Evolutionary conservation across 2,329 filamentous ascomycete species (phyloP).

Genomic region (Alternaria panax): DNA sequence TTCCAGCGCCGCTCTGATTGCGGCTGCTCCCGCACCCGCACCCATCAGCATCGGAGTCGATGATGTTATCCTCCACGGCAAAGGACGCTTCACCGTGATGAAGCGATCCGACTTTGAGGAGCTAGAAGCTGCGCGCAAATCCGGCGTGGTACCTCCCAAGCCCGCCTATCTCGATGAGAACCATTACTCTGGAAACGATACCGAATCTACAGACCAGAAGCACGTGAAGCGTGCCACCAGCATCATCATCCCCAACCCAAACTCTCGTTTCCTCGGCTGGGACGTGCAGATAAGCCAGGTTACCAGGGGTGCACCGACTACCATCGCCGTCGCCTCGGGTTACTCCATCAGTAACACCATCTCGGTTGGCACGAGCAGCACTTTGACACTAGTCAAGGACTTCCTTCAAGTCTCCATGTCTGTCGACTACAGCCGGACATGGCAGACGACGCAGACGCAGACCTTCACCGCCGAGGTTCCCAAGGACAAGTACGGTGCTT

Average conservation of each 20-base stretch:
- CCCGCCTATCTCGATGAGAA: constrained; percentile 26
- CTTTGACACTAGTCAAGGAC: constrained; percentile 33
- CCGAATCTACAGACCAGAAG: background rate
- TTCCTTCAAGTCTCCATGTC: constrained; percentile 34
- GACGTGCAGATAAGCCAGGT: constrained; percentile 51
- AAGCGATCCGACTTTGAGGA: constrained; percentile 33
- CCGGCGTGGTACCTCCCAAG: constrained; percentile 23
- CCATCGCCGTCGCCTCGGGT: constrained; percentile 44
- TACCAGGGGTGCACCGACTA: constrained; percentile 38
- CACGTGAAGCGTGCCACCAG: constrained; percentile 23
- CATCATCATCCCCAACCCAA: constrained; percentile 30
- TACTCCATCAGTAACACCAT: constrained; percentile 48
- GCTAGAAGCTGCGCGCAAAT: constrained; percentile 24
- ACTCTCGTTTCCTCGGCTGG: constrained; percentile 49
- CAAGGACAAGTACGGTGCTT: constrained; percentile 49
- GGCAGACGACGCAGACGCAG: constrained; percentile 45
- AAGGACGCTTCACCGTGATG: constrained; percentile 31
- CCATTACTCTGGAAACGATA: constrained; percentile 21
- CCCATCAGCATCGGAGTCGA: constrained; percentile 27
- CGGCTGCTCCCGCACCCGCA: constrained; percentile 22
- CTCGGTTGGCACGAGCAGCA: constrained; percentile 25
- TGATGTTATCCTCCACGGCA: constrained; percentile 38
- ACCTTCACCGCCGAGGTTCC: constrained; percentile 46
- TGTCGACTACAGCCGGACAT: constrained; percentile 41
- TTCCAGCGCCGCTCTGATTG: constrained; percentile 21